phyloP scores from a whole-genome alignment of 352 stramenopile species.

The Sclerospora graminicola region DNA sequence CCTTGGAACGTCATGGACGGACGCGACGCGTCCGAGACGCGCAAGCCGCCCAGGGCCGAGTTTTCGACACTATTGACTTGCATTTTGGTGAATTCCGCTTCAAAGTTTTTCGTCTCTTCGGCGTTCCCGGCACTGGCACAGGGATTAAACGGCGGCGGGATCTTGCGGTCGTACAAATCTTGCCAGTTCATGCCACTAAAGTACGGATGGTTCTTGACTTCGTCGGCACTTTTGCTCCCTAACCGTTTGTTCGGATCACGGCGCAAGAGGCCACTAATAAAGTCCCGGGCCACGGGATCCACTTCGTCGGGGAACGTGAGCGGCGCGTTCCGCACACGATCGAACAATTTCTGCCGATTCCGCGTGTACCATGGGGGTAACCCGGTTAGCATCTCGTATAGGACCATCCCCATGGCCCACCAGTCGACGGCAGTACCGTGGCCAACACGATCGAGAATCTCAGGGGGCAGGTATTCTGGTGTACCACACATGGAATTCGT shows the following conservation, averaged over 20 bases:
- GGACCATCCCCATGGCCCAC: slow-evolving; percentile 88
- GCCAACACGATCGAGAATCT: slow-evolving; percentile 84
- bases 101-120: slow-evolving; percentile 86
- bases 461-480: slow-evolving; percentile 88
- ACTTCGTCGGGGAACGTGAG: slow-evolving; percentile 86
- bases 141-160: slow-evolving; percentile 79
- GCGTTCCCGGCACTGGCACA: slow-evolving; percentile 47
- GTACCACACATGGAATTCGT: slow-evolving; percentile 88
- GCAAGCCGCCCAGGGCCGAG: slow-evolving; percentile 44
- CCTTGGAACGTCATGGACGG: slow-evolving; percentile 85
- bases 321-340: slow-evolving; percentile 80
- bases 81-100: slow-evolving; percentile 87
- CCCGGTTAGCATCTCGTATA: slow-evolving; percentile 92
- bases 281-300: slow-evolving; percentile 47
- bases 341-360: slow-evolving; percentile 88
- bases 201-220: slow-evolving; percentile 83
- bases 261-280: slow-evolving; percentile 78
- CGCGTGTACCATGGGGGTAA: slow-evolving; percentile 89
- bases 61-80: slow-evolving; percentile 81
- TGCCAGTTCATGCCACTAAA: slow-evolving; percentile 78
- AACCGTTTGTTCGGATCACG: slow-evolving; percentile 73
- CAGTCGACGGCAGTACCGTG: slow-evolving; percentile 89
- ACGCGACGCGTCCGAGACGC: slow-evolving; percentile 65
- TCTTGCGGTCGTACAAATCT: slow-evolving; percentile 74
- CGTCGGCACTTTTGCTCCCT: slow-evolving; percentile 60